Percentiles rank a stretch among this genome's conserved stretches.
Conservation (phyloP, 2,329 filamentous ascomycete species). For the Waltergamsia citrina region DNA sequence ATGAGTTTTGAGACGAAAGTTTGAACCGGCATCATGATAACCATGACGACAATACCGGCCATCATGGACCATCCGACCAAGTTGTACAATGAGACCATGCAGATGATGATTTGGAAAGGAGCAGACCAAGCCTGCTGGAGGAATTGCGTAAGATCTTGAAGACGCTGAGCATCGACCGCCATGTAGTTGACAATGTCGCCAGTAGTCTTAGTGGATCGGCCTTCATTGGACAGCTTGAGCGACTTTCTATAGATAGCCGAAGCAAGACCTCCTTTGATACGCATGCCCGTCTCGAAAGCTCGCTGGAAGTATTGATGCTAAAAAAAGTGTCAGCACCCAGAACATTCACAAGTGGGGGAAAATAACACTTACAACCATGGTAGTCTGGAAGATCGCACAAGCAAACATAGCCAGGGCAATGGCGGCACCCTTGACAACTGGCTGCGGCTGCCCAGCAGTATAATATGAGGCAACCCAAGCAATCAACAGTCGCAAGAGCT, state of each 20-base stretch:
- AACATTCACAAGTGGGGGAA: too few relatives aligned
- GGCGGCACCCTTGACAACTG: constrained; percentile 72
- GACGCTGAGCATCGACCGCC: constrained; percentile 92
- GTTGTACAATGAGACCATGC: constrained; percentile 92
- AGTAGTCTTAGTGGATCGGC: constrained; percentile 77
- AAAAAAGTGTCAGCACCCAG: neutral
- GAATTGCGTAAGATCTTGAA: constrained; percentile 92
- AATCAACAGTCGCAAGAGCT: constrained; percentile 78
- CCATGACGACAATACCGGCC: constrained; percentile 88
- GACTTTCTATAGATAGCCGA: constrained; percentile 91
- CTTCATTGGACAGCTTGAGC: constrained; percentile 84
- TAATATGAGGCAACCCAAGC: constrained; percentile 74
- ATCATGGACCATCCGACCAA: constrained; percentile 94
- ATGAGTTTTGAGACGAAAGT: constrained; percentile 85
- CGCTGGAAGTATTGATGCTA: constrained; percentile 92
- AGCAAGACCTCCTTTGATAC: constrained; percentile 83
- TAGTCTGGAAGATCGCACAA: constrained; percentile 78
- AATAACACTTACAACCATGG: constrained; percentile 51
- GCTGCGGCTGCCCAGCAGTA: constrained; percentile 53
- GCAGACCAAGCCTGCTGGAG: constrained; percentile 94
- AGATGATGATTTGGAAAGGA: constrained; percentile 90
- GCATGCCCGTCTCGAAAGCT: constrained; percentile 92
- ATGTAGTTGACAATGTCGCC: constrained; percentile 99
- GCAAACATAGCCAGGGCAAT: constrained; percentile 91
- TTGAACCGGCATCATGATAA: constrained; percentile 95